Conservation (phyloP, 2,329 filamentous ascomycete species). For the Hymenoscyphus scutula region DNA sequence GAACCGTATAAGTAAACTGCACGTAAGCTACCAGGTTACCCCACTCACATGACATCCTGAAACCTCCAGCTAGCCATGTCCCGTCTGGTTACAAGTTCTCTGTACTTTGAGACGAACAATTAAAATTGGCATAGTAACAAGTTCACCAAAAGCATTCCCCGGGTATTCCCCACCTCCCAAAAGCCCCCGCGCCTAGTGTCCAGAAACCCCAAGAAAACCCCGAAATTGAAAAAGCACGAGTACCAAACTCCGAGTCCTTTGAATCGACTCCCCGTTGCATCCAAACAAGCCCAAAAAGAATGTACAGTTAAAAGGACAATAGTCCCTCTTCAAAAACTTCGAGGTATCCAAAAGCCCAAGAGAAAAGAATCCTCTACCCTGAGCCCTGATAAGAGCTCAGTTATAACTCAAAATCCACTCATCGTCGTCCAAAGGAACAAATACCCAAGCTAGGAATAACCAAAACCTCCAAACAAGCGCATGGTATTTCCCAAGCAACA, state of each 20-base stretch:
- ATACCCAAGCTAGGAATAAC: conserved; percentile 22
- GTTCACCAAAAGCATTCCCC: background rate
- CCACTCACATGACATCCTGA: too few relatives aligned
- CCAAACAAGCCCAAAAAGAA: background rate
- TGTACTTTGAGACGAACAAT: too few relatives aligned
- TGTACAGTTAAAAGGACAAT: background rate
- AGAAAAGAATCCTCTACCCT: background rate
- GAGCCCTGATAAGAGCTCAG: background rate
- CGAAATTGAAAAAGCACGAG: background rate
- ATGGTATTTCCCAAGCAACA: conserved; percentile 27
- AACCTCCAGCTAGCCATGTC: too few relatives aligned
- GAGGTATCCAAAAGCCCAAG: background rate
- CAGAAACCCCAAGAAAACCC: background rate
- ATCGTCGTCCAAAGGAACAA: conserved; percentile 32
- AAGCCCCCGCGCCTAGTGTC: background rate
- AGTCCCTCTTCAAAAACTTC: background rate
- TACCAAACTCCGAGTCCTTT: background rate
- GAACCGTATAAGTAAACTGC: too few relatives aligned
- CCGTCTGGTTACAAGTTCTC: too few relatives aligned
- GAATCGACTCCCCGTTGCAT: background rate
- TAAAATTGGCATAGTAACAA: background rate
- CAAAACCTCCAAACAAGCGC: conserved; percentile 19
- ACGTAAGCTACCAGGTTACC: too few relatives aligned
- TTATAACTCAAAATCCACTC: background rate
- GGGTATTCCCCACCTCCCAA: background rate